phyloP scores from a whole-genome alignment of 495 filamentous ascomycete genomes.

The Penicillium verhagenii region DNA sequence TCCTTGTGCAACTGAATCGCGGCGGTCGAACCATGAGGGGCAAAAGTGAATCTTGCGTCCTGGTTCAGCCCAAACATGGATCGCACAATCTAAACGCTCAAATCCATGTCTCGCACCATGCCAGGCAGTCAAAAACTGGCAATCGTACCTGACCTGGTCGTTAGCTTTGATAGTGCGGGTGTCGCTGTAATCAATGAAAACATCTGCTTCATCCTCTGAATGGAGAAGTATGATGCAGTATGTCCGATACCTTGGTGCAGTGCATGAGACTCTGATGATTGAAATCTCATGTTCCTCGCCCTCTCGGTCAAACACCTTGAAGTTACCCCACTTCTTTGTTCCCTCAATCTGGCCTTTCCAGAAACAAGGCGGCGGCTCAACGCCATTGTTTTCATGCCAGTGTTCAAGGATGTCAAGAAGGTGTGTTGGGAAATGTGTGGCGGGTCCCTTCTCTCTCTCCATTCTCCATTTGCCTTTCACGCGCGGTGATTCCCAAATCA shows the following conservation, averaged over 20 bases:
- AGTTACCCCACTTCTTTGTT: background rate
- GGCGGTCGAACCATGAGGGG: background rate
- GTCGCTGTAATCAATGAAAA: background rate
- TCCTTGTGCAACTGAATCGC: no score
- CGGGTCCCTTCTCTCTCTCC: background rate
- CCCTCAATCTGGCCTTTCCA: background rate
- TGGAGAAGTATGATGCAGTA: background rate
- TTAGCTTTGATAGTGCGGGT: no score
- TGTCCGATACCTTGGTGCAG: background rate
- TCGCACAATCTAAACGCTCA: background rate
- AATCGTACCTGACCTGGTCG: no score
- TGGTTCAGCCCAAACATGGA: background rate
- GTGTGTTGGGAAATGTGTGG: background rate
- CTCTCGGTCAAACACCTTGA: conserved; percentile 16
- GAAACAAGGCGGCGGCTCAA: background rate
- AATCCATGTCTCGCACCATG: background rate
- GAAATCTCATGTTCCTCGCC: conserved; percentile 14
- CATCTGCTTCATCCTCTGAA: background rate
- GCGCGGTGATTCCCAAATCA: background rate
- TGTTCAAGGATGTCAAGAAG: background rate
- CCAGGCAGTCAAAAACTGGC: background rate
- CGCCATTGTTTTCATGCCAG: background rate
- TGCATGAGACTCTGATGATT: background rate
- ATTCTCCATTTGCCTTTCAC: background rate
- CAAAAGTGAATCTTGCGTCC: background rate